phyloP scores from a whole-genome alignment of 2,329 filamentous ascomycete species.

The Aspergillus bombycis region DNA sequence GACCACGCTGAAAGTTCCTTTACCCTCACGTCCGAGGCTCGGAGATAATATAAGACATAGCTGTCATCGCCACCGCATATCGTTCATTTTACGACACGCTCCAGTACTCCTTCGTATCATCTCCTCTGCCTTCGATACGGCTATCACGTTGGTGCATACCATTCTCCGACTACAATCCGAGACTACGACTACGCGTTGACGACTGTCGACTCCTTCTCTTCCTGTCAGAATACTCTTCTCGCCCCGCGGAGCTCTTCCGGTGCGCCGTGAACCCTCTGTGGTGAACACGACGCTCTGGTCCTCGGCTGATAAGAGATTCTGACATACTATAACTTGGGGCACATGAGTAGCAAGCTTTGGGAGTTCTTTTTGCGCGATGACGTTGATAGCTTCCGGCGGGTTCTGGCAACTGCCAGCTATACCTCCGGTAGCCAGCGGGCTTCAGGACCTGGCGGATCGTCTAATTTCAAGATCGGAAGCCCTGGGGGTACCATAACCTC shows the following conservation, averaged over 20 bases:
- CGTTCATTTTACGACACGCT: slow-evolving; percentile 13
- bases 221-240: slow-evolving; percentile 33
- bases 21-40: slow-evolving; percentile 8
- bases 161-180: background rate
- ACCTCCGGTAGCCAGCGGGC: slow-evolving; percentile 39
- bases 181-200: slow-evolving; percentile 21
- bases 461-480: slow-evolving; percentile 34
- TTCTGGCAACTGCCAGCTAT: slow-evolving; percentile 74
- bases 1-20: slow-evolving; percentile 4
- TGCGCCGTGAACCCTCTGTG: slow-evolving; percentile 79
- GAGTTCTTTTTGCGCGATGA: slow-evolving; percentile 97
- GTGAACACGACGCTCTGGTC: slow-evolving; percentile 84
- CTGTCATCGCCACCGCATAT: slow-evolving; percentile 27
- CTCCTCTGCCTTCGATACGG: background rate
- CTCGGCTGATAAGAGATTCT: slow-evolving; percentile 56
- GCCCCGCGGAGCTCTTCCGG: slow-evolving; percentile 58
- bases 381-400: slow-evolving; percentile 89
- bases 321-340: slow-evolving; percentile 45
- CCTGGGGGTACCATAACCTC: slow-evolving; percentile 33
- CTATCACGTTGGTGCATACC: background rate
- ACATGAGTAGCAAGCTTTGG: slow-evolving; percentile 97
- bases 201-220: slow-evolving; percentile 14
- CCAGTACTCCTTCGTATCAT: background rate
- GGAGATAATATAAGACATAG: slow-evolving; percentile 19
- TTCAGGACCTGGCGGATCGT: slow-evolving; percentile 28